Evolutionary conservation across 2,329 filamentous ascomycete species (phyloP).

Genomic region (Rhexocercosporidium sp.): DNA sequence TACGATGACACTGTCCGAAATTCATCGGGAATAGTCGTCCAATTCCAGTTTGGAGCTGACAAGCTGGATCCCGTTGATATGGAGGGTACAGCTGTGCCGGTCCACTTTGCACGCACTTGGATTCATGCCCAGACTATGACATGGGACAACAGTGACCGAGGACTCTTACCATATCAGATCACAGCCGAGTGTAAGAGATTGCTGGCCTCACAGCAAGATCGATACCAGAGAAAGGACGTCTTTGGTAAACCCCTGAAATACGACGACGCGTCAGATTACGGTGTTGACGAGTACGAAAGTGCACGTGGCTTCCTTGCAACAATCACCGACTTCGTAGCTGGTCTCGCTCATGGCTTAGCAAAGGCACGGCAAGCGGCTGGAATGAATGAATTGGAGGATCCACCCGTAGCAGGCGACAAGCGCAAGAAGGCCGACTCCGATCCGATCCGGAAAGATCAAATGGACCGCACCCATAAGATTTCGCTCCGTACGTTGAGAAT

Average conservation of each 20-base stretch:
- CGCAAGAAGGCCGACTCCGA: conserved; percentile 41
- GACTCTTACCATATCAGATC: conserved; percentile 78
- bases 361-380: conserved; percentile 57
- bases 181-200: conserved; percentile 69
- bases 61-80: conserved; percentile 96
- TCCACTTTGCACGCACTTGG: conserved; percentile 91
- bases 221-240: conserved; percentile 65
- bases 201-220: conserved; percentile 69
- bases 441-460: conserved; percentile 40
- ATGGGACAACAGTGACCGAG: conserved; percentile 76
- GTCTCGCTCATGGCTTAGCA: conserved; percentile 64
- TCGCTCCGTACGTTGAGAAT: conserved; percentile 73
- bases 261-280: conserved; percentile 69
- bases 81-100: conserved; percentile 91
- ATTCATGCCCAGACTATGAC: conserved; percentile 79
- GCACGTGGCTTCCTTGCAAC: conserved; percentile 81
- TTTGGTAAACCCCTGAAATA: conserved; percentile 71
- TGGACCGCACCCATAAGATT: conserved; percentile 81
- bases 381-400: conserved; percentile 50
- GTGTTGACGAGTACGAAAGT: conserved; percentile 80
- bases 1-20: conserved; percentile 97
- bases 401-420: conserved; percentile 38
- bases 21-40: conserved; percentile 85
- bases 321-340: conserved; percentile 74
- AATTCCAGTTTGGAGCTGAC: conserved; percentile 97